A percentile compares a stretch with the other conserved stretches of the same genome.
Evolutionary conservation across 2,329 filamentous ascomycete genomes (phyloP).

Genomic region (Xylaria sp.): DNA sequence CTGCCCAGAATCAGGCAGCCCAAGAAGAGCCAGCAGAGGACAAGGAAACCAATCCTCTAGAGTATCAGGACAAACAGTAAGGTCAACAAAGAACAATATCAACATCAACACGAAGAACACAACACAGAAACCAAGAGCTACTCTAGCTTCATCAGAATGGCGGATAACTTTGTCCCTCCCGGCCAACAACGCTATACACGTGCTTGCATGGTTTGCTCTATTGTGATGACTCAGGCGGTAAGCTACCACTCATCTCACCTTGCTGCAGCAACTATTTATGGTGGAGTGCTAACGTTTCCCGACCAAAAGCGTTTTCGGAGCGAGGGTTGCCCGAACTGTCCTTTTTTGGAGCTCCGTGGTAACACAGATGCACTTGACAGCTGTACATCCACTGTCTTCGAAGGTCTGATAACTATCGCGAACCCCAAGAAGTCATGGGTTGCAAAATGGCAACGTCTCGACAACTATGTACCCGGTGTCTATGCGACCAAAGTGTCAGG

Average conservation of each 20-base stretch:
- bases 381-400: conserved; percentile 96
- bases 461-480: conserved; percentile 86
- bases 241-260: conserved; percentile 46
- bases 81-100: too few species aligned
- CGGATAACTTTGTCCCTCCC: conserved; percentile 74
- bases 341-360: conserved; percentile 84
- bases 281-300: conserved; percentile 6
- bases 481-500: conserved; percentile 97
- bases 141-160: conserved; percentile 50
- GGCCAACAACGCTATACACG: conserved; percentile 86
- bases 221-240: conserved; percentile 85
- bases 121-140: background rate
- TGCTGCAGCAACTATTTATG: background rate
- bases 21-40: too few species aligned
- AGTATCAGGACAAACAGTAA: conserved; percentile 3
- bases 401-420: conserved; percentile 86
- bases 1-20: too few species aligned
- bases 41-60: background rate
- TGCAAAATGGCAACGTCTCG: conserved; percentile 93
- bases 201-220: conserved; percentile 98
- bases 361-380: conserved; percentile 85
- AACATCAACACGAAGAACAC: background rate
- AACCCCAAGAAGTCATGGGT: conserved; percentile 92
- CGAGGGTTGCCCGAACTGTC: conserved; percentile 96
- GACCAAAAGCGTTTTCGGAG: conserved; percentile 78